Base-by-base conservation (phyloP, 2,329 filamentous ascomycete species). In the Neophaeococcomyces aloes region DNA sequence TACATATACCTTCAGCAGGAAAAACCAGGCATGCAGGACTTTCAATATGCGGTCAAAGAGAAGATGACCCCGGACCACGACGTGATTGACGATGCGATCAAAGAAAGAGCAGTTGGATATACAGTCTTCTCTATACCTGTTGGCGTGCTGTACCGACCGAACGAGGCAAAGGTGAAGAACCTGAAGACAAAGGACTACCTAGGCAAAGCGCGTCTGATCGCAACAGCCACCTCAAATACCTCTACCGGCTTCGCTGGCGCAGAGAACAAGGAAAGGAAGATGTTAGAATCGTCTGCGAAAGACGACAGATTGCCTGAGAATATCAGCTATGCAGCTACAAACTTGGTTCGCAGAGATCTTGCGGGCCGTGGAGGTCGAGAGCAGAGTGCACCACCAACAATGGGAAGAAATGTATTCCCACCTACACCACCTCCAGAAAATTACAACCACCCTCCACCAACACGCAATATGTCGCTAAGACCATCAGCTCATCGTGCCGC, bases 61-160 rank as follows among this genome's bases (percentile, higher is more conserved):
- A 96, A 96, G 69, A 85, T 91, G 37, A 88, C 94, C 1, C 82
- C 89, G 43, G 89, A 96, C 56, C 91, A 98, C 66, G 86, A 94
- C 61, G 91, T 98, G 51, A 98, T 98, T 53, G 88, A 98, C 57
- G 91, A 98, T 64, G 91, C 91, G 3, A 96, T 98, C 53, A 72
- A 77, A 42, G 91, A 96, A 61, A 80, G 88, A 57, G 91, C 91
- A 48, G 87, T 94, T 84, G 91, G 89, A 36, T 98, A 98, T 60
- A 96, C 91, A 0, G 91, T 98, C 32, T 98, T 98, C 67, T 96
- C 88, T 0, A 96, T 96, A 42, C 91, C 91, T 0, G 88, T 96
- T 10, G 91, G 91, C 18, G 85, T 95, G 25, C 77, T 98, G 13
- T 98, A 96, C 65, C 75, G 91, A 46, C 91, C 91, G 17, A 96